A percentile compares a stretch with the other conserved stretches of the same genome.
These are phyloP conservation scores for Hemisphaericaspora lyxosophila DNA, from an alignment of 1,139 yeast genomes.

Conservation along the genomic window DNA sequence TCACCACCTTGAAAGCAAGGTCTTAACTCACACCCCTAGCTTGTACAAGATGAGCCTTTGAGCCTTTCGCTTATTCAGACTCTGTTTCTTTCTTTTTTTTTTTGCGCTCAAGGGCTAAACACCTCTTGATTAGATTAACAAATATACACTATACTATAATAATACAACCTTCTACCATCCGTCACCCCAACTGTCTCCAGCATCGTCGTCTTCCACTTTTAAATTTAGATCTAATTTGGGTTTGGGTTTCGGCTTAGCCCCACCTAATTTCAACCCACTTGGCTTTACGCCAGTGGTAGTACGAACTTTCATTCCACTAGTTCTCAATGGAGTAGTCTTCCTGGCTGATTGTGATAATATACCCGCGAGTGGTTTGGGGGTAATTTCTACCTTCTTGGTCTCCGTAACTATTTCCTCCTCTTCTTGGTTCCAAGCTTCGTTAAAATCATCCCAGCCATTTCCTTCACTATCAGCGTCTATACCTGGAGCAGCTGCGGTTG, in stretches of 20 bases:
- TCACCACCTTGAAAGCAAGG: too few relatives aligned
- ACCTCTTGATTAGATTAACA: background rate
- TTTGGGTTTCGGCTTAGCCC: slow-evolving; percentile 21
- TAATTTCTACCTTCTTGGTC: slow-evolving; percentile 10
- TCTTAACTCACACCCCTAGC: too few relatives aligned
- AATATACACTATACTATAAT: background rate
- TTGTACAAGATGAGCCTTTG: too few relatives aligned
- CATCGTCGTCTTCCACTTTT: slow-evolving; percentile 47
- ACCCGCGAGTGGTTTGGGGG: slow-evolving; percentile 6
- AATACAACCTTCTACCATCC: slow-evolving; percentile 20
- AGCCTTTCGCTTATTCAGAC: background rate
- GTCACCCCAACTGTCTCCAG: slow-evolving; percentile 47
- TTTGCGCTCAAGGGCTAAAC: background rate
- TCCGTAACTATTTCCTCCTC: slow-evolving; percentile 13
- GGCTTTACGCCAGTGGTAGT: slow-evolving; percentile 17
- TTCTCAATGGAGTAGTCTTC: slow-evolving; percentile 7
- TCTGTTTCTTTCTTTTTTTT: too few relatives aligned
- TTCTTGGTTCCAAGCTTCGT: slow-evolving; percentile 15
- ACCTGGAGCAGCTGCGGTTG: slow-evolving; percentile 13
- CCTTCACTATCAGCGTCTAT: slow-evolving; percentile 12
- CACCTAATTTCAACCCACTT: slow-evolving; percentile 30
- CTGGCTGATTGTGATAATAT: slow-evolving; percentile 15
- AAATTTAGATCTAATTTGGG: slow-evolving; percentile 39
- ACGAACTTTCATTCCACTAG: slow-evolving; percentile 2
- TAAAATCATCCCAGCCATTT: slow-evolving; percentile 16